These are phyloP conservation scores for Teratosphaeria epicoccoides DNA, from an alignment of 2,329 filamentous ascomycete genomes.

Conservation along the genomic window DNA sequence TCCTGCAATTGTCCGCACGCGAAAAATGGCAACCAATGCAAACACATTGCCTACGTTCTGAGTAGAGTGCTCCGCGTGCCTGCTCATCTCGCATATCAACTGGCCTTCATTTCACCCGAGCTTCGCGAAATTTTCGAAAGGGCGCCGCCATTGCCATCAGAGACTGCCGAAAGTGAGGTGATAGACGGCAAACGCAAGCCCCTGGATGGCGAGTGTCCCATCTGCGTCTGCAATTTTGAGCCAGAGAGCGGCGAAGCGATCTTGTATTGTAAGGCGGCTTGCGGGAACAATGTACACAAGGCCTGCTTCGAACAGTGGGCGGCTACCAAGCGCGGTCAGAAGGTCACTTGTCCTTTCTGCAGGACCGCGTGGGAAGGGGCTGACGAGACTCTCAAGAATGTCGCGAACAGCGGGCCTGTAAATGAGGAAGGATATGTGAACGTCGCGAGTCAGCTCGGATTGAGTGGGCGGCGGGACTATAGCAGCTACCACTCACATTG, in stretches of 20 bases:
- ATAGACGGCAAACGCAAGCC: conserved; percentile 44
- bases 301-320: conserved; percentile 47
- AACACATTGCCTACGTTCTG: conserved; percentile 53
- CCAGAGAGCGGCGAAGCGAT: conserved; percentile 34
- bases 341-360: conserved; percentile 24
- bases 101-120: conserved; percentile 50
- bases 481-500: conserved; percentile 19
- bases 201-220: conserved; percentile 52
- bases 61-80: conserved; percentile 48
- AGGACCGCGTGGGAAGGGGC: conserved; percentile 18
- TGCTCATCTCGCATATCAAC: conserved; percentile 46
- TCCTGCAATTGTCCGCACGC: conserved; percentile 19
- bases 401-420: conserved; percentile 10
- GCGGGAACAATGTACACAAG: conserved; percentile 54
- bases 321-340: conserved; percentile 11
- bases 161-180: conserved; percentile 18
- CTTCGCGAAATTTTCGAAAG: conserved; percentile 45
- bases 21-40: conserved; percentile 46
- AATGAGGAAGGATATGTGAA: conserved; percentile 24
- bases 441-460: conserved; percentile 19
- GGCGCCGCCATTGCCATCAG: conserved; percentile 40
- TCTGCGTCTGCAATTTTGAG: conserved; percentile 50
- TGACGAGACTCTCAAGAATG: conserved; percentile 8
- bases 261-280: conserved; percentile 49
- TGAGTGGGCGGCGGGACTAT: conserved; percentile 18